A percentile compares a stretch with the other conserved stretches of the same genome.
phyloP scores from a whole-genome alignment of 1,284 basidiomycete species.

The Ceratorhiza oryzae-sativae region DNA sequence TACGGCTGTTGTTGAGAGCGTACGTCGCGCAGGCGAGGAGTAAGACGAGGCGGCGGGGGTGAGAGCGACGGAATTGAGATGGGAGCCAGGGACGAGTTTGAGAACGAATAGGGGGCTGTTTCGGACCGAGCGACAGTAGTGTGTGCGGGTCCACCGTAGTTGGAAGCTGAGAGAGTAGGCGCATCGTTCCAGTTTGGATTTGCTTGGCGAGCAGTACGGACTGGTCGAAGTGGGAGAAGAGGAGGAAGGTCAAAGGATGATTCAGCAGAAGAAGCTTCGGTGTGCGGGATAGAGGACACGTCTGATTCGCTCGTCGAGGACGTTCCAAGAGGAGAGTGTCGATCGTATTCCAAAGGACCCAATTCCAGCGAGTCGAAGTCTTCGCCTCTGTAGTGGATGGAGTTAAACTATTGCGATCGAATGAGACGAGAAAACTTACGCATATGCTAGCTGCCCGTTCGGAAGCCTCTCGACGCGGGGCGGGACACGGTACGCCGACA shows the following conservation, averaged over 20 bases:
- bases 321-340: not conserved
- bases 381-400: slow-evolving; percentile 21
- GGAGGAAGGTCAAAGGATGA: slow-evolving; percentile 13
- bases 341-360: slow-evolving; percentile 5
- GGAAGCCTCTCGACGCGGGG: slow-evolving; percentile 14
- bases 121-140: not conserved
- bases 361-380: not conserved
- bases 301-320: not conserved
- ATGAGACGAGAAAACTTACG: slow-evolving; percentile 5
- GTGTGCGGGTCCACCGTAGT: not conserved
- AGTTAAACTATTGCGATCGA: not conserved
- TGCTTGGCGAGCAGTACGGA: not conserved
- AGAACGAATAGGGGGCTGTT: not conserved
- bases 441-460: slow-evolving; percentile 18
- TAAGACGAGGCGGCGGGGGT: not conserved
- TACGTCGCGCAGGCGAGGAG: slow-evolving; percentile 21
- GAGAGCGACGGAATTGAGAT: slow-evolving; percentile 9
- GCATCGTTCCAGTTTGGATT: not conserved
- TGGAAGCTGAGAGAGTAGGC: not conserved
- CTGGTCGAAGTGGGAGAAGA: slow-evolving; percentile 5
- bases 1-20: slow-evolving; percentile 24
- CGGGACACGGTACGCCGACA: slow-evolving; percentile 24
- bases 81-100: not conserved
- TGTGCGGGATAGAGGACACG: not conserved
- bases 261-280: not conserved